Evolutionary conservation across 164 flowering plant genomes (phyloP), one percentile per base, ranked within the genome.

Genomic region (Akebia trifoliata): DNA sequence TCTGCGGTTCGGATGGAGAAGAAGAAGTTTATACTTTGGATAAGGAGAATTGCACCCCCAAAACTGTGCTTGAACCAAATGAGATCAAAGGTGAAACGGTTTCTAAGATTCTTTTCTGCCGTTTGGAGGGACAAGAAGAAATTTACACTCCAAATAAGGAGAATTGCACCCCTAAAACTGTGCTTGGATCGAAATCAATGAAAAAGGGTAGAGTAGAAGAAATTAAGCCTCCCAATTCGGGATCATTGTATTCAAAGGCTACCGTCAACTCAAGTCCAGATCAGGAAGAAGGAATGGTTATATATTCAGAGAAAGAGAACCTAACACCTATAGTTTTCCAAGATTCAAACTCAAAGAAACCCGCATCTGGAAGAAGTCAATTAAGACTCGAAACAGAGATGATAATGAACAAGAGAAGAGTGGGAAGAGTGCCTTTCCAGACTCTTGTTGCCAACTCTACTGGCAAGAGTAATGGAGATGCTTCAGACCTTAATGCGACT

Each of bases 381-480:
- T 24, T 37, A 17, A 61, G 51, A 26, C 15, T 61, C 30, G 71
- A 63, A 50, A 11, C 54, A 37, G 75, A 69, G 56, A 18, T 22
- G 32, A 36, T 61, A 49, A 6, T 26, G 17, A 45, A 12, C 34
- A 72, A 78, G 60, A 69, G 55, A 44, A 57, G 34, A 70, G 62
- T 44, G 21, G 81, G 75, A 31, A 75, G 91, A 61, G 48, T 73
- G 21, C 95, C 95, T 37, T 93, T 89, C 64, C 83, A 81, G 57
- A 59, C 90, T 59, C 64, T 87, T 46, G 59, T 60, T 26, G 43
- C 26, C 21, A 63, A 71, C 47, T 67, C 83, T 14, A 31, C 32
- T 14, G 50, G 68, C 56, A 76, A 63, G 43, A 65, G 56, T 68
- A 65, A 52, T 56, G 54, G 77, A 37, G 70, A 69, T 43, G 51